These are phyloP conservation scores for Agastache rugosa DNA, from an alignment of 257 asterid genomes.

Conservation along the genomic window DNA sequence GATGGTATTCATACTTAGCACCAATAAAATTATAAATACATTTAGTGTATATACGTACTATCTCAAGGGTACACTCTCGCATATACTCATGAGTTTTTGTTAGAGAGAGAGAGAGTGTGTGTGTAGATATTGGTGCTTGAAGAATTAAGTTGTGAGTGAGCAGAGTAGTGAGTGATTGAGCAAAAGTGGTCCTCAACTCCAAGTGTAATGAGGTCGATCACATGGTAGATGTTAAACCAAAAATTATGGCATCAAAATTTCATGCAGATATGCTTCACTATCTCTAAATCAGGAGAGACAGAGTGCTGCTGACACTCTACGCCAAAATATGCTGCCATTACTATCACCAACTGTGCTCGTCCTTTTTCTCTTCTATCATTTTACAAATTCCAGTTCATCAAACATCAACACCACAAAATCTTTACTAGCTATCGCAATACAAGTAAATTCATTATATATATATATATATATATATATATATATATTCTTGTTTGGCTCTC, in stretches of 20 bases:
- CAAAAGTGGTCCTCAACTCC: constrained; percentile 25
- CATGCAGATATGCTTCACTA: background rate
- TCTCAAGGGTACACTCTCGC: no score
- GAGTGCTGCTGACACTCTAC: background rate
- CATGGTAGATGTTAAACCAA: constrained; percentile 8
- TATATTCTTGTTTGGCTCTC: no score
- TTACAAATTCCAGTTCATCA: constrained; percentile 33
- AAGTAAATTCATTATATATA: no score
- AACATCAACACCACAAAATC: constrained; percentile 19
- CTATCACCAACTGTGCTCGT: constrained; percentile 49
- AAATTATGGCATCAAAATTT: background rate
- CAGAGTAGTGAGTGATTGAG: no score
- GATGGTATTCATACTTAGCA: no score
- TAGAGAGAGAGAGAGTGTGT: no score
- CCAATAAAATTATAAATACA: no score
- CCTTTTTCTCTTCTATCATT: constrained; percentile 30
- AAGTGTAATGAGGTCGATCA: constrained; percentile 28
- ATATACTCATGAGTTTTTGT: no score
- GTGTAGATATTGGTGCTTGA: no score
- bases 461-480: no score
- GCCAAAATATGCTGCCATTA: background rate
- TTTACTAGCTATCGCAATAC: background rate
- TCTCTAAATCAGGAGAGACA: background rate
- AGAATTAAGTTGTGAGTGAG: no score
- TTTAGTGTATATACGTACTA: no score